Conservation (phyloP, 2,329 filamentous ascomycete genomes). For the Talaromyces sp. region DNA sequence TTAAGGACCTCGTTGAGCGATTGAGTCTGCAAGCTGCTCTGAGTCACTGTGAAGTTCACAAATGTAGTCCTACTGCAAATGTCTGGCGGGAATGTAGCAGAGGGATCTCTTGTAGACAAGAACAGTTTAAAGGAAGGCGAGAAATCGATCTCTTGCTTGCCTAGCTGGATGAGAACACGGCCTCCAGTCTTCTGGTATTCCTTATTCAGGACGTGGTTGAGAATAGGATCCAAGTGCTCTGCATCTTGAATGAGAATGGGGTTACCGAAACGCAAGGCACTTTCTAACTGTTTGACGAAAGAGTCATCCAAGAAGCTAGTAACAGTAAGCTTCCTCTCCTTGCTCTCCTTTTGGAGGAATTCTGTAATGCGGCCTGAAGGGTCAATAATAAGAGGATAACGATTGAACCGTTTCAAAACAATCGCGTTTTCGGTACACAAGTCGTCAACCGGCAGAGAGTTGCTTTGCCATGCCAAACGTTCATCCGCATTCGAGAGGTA, state of each 20-base stretch:
- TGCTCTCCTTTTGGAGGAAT: constrained; percentile 91
- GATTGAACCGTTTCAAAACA: constrained; percentile 94
- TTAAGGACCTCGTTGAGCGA: constrained; percentile 97
- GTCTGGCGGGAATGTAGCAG: constrained; percentile 89
- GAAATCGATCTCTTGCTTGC: constrained; percentile 98
- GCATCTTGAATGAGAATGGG: constrained; percentile 98
- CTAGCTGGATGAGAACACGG: constrained; percentile 94
- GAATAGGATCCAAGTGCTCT: constrained; percentile 91
- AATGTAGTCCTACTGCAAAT: constrained; percentile 98
- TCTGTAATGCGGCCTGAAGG: constrained; percentile 92
- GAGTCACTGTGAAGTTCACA: constrained; percentile 98
- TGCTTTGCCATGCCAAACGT: constrained; percentile 88
- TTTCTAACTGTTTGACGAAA: constrained; percentile 97
- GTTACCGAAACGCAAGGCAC: constrained; percentile 93
- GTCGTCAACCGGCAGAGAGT: constrained; percentile 89
- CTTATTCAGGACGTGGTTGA: constrained; percentile 98
- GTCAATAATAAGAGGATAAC: constrained; percentile 97
- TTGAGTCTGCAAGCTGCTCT: constrained; percentile 97
- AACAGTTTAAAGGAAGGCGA: constrained; percentile 95
- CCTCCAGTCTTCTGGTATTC: constrained; percentile 98
- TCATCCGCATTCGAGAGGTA: constrained; percentile 96
- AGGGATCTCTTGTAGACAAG: constrained; percentile 91
- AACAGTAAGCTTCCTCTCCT: constrained; percentile 86
- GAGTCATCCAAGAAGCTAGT: constrained; percentile 98
- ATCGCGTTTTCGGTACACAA: constrained; percentile 98